Conservation (phyloP, 2,329 filamentous ascomycete genomes). For the Diplodia seriata region DNA sequence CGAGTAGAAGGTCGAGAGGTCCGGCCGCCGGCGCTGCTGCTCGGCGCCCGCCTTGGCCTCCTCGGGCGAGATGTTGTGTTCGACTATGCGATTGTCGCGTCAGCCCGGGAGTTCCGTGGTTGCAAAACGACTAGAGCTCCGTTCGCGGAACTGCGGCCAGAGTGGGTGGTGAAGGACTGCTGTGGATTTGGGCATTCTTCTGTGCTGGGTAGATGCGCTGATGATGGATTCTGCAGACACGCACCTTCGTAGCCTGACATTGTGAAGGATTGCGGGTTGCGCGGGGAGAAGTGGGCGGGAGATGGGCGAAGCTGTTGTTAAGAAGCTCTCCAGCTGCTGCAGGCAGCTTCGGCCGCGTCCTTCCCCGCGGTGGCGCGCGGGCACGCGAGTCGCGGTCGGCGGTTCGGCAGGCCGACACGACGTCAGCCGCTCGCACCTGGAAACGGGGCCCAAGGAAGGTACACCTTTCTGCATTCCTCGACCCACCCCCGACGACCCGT, state of each 20-base stretch:
- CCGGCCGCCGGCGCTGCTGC: constrained; percentile 60
- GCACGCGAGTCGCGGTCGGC: constrained; percentile 8
- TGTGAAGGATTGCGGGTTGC: constrained; percentile 60
- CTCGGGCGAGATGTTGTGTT: constrained; percentile 56
- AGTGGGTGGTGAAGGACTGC: background rate
- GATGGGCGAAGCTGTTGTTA: background rate
- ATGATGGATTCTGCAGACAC: constrained; percentile 15
- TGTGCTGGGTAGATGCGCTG: background rate
- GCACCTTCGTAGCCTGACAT: constrained; percentile 71
- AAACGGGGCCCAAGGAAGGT: background rate
- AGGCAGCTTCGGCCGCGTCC: constrained; percentile 26
- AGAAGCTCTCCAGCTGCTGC: constrained; percentile 11
- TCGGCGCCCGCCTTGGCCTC: constrained; percentile 40
- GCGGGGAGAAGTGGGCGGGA: background rate
- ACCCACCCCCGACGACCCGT: background rate
- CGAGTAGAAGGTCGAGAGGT: constrained; percentile 70
- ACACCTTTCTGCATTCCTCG: constrained; percentile 4
- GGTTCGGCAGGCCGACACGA: constrained; percentile 9
- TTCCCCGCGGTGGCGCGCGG: constrained; percentile 7
- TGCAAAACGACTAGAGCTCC: background rate
- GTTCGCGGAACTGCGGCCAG: background rate
- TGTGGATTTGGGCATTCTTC: background rate
- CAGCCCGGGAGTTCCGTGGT: constrained; percentile 11
- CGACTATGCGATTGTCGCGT: constrained; percentile 46
- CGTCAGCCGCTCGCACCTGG: background rate